A percentile compares a stretch with the other conserved stretches of the same genome.
Conservation (phyloP, 257 asterid genomes). For the Nicotiana paniculata region DNA sequence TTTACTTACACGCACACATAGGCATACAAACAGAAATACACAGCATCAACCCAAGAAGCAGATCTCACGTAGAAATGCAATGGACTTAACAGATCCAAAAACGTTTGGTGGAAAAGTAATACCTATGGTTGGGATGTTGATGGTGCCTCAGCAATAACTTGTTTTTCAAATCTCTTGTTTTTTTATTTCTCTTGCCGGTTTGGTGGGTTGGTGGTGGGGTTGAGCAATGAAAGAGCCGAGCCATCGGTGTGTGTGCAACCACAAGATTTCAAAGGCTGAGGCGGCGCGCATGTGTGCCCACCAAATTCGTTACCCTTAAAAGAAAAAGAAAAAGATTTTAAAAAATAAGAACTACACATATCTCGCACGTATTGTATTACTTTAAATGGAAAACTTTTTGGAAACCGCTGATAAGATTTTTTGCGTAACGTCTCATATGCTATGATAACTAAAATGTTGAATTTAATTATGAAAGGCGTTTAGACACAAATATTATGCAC, state of each 20-base stretch:
- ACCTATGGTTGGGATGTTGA: neutral
- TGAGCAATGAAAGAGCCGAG: neutral
- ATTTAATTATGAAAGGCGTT: no score
- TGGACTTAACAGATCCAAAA: neutral
- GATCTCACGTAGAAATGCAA: neutral
- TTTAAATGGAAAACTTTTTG: no score
- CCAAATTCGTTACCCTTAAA: neutral
- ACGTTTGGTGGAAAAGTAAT: neutral
- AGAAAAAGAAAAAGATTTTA: no score
- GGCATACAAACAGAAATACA: neutral
- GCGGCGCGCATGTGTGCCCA: conserved; percentile 4
- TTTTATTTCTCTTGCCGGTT: neutral
- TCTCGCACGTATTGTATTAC: no score
- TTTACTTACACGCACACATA: neutral
- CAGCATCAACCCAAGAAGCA: neutral
- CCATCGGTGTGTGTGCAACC: neutral
- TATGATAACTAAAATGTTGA: no score
- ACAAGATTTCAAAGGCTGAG: conserved; percentile 2
- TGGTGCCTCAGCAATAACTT: neutral
- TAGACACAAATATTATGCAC: no score
- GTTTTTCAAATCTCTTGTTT: neutral
- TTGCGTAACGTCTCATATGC: no score
- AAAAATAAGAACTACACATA: no score
- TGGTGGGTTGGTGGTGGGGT: neutral
- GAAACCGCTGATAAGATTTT: no score